Evolutionary conservation across 305 asterid genomes (phyloP).

Genomic region (Fraxinus baroniana): DNA sequence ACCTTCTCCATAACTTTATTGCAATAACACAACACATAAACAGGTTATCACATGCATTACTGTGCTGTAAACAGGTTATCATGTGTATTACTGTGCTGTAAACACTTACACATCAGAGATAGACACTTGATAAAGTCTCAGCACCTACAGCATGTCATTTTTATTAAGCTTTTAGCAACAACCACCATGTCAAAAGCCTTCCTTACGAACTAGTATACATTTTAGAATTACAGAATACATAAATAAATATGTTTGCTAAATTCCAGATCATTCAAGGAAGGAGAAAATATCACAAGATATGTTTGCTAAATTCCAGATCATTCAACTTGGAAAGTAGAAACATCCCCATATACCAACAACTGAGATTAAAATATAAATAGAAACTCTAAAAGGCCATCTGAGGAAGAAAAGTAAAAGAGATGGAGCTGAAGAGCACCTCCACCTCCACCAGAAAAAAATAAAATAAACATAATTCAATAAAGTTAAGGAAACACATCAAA

Average conservation of each 20-base stretch:
- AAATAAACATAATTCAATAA: background rate
- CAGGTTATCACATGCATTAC: no score
- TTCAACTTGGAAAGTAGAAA: background rate
- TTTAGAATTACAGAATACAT: background rate
- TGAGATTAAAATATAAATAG: background rate
- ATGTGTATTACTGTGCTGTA: background rate
- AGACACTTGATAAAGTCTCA: conserved; percentile 2
- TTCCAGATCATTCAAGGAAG: background rate
- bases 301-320: background rate
- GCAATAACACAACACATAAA: background rate
- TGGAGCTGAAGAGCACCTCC: background rate
- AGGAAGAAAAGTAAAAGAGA: background rate
- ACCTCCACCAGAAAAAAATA: background rate
- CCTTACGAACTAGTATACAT: background rate
- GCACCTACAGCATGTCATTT: background rate
- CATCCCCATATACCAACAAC: background rate
- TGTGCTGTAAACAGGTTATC: background rate
- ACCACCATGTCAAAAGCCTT: background rate
- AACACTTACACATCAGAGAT: background rate
- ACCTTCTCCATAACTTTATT: background rate
- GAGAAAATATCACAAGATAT: background rate
- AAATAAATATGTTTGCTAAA: background rate
- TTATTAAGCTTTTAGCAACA: background rate
- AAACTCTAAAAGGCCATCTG: background rate
- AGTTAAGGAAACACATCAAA: background rate